phyloP scores from a whole-genome alignment of 768 basidiomycete genomes.

The Rhodotorula toruloides region DNA sequence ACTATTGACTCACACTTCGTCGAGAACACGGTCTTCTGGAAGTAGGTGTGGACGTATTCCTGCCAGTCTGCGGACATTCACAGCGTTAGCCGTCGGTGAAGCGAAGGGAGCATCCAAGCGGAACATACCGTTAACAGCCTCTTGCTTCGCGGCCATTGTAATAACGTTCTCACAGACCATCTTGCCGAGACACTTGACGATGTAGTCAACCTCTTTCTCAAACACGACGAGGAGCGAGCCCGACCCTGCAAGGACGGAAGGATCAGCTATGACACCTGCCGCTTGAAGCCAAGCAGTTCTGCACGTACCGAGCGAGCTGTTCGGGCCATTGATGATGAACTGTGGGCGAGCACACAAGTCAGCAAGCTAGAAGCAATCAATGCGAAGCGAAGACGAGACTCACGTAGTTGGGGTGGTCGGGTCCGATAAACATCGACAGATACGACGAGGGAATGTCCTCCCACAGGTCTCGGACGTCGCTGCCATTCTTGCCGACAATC shows the following conservation, averaged over 20 bases:
- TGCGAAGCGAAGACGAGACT: neutral
- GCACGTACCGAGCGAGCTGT: constrained; percentile 54
- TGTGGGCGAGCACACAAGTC: neutral
- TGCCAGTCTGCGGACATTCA: neutral
- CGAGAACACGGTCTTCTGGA: constrained; percentile 56
- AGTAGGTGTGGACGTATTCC: constrained; percentile 39
- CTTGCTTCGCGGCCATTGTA: constrained; percentile 58
- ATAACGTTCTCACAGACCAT: constrained; percentile 61
- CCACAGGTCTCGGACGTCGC: constrained; percentile 56
- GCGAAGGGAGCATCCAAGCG: constrained; percentile 3
- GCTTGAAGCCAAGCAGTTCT: too few species aligned
- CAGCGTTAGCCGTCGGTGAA: neutral
- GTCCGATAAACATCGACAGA: constrained; percentile 56
- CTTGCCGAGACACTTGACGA: constrained; percentile 54
- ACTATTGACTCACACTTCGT: constrained; percentile 57
- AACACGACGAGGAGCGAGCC: constrained; percentile 58
- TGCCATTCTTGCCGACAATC: constrained; percentile 55
- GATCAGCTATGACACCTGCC: too few species aligned
- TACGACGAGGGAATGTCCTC: constrained; percentile 58
- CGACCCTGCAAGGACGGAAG: too few species aligned
- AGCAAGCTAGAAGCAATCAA: neutral
- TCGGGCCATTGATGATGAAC: constrained; percentile 52
- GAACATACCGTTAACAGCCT: constrained; percentile 53
- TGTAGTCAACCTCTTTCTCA: constrained; percentile 59
- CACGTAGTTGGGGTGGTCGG: constrained; percentile 58